These are phyloP conservation scores for Leishmania guyanensis DNA, from an alignment of 208 protist genomes.

Conservation along the genomic window DNA sequence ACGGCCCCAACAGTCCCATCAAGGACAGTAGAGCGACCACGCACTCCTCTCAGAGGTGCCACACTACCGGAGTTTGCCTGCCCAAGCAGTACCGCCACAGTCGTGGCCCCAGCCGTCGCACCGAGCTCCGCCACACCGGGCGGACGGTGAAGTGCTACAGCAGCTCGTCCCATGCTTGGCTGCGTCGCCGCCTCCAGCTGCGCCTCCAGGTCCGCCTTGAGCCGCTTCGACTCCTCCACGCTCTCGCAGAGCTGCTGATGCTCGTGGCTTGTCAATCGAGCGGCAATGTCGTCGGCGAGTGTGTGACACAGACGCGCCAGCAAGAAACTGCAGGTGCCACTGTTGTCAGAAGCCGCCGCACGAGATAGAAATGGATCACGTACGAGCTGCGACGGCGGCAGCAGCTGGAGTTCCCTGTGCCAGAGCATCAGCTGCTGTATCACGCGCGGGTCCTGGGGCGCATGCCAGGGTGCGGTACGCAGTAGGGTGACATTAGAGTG, in stretches of 20 bases:
- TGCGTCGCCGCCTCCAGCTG: constrained; percentile 28
- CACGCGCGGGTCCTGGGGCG: constrained; percentile 35
- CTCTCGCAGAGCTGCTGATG: constrained; percentile 50
- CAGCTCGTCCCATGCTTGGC: background rate
- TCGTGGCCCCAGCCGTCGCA: background rate
- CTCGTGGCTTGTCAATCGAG: constrained; percentile 50
- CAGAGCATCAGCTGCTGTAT: constrained; percentile 68
- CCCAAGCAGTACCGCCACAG: background rate
- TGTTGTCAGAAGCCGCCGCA: constrained; percentile 46
- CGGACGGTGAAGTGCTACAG: background rate
- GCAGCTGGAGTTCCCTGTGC: constrained; percentile 44
- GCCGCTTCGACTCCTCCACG: constrained; percentile 40
- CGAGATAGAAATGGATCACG: constrained; percentile 66
- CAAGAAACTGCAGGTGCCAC: constrained; percentile 58
- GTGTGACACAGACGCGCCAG: constrained; percentile 67
- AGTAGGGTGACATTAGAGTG: background rate
- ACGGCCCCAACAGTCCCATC: background rate
- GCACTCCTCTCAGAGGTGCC: background rate
- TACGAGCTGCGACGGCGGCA: constrained; percentile 72
- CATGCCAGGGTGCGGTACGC: background rate
- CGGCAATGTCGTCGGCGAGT: constrained; percentile 56
- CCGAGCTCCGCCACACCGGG: background rate
- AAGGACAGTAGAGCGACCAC: background rate
- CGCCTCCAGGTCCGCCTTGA: constrained; percentile 35
- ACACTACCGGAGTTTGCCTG: background rate